A percentile compares a stretch with the other conserved stretches of the same genome.
These are phyloP conservation scores for Combretum micranthum DNA, from an alignment of 345 rosid species.

Conservation along the genomic window DNA sequence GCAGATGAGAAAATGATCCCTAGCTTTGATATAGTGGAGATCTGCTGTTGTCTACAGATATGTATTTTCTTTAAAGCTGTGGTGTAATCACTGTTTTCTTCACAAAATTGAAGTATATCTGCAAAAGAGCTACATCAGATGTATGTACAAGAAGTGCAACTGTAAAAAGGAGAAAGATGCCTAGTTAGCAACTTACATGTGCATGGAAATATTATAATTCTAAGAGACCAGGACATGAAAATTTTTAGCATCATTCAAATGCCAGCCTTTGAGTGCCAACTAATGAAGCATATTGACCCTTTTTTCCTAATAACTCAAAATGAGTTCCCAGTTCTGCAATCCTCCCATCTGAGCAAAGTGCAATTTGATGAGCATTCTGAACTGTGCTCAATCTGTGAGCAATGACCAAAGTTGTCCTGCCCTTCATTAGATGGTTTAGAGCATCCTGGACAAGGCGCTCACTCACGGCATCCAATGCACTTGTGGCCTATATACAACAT, in stretches of 20 bases:
- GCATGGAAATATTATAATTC: too few species aligned
- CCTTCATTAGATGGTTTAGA: conserved; percentile 73
- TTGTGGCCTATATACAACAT: conserved; percentile 54
- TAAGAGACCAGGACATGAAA: background rate
- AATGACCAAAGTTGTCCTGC: conserved; percentile 77
- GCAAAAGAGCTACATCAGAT: too few species aligned
- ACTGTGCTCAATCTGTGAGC: conserved; percentile 94
- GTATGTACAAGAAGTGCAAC: too few species aligned
- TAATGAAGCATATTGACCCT: conserved; percentile 75
- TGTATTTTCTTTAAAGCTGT: too few species aligned
- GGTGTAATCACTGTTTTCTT: too few species aligned
- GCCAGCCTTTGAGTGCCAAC: conserved; percentile 90
- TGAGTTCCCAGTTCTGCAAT: conserved; percentile 84
- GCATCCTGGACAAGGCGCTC: conserved; percentile 87
- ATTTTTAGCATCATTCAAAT: conserved; percentile 41
- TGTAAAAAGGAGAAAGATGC: conserved; percentile 23
- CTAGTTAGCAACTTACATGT: too few species aligned
- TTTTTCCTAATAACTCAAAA: conserved; percentile 51
- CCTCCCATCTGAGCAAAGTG: conserved; percentile 69
- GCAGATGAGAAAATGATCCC: too few species aligned
- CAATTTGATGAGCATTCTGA: conserved; percentile 83
- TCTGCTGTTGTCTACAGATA: too few species aligned
- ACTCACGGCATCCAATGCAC: conserved; percentile 91
- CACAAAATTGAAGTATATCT: too few species aligned
- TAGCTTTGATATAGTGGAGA: too few species aligned